Conservation (phyloP, 495 filamentous ascomycete species). For the Glonium stellatum region DNA sequence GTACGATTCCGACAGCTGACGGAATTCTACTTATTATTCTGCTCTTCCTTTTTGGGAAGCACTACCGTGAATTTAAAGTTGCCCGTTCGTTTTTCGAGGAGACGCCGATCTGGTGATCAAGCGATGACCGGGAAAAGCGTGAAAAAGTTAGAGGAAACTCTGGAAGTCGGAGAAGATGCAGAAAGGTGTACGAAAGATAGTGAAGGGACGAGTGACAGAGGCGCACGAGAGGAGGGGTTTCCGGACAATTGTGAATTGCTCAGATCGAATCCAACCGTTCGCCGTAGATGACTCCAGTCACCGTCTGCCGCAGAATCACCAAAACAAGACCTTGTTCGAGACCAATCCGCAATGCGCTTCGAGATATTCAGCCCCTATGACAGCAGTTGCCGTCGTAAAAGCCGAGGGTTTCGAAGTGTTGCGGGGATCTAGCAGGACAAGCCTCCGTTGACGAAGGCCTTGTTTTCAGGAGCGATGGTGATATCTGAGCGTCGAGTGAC, state of each 20-base stretch:
- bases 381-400: conserved; percentile 21
- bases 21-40: conserved; percentile 6
- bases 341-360: conserved; percentile 20
- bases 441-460: conserved; percentile 22
- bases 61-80: conserved; percentile 1
- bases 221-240: conserved; percentile 18
- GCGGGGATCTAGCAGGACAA: conserved; percentile 24
- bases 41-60: conserved; percentile 14
- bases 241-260: conserved; percentile 16
- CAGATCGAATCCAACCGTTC: conserved; percentile 20
- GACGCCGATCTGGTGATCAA: background rate
- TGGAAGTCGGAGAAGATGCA: background rate
- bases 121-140: background rate
- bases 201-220: conserved; percentile 6
- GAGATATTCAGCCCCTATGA: conserved; percentile 18
- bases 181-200: background rate
- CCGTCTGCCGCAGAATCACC: conserved; percentile 31
- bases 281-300: conserved; percentile 27
- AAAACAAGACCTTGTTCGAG: conserved; percentile 27
- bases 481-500: conserved; percentile 31
- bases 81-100: background rate
- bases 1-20: conserved; percentile 17
- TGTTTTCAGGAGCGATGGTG: conserved; percentile 23
- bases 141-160: background rate
- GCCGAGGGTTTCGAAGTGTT: conserved; percentile 23